Conservation (phyloP, 2,329 filamentous ascomycete species). For the Elsinoe batatas region DNA sequence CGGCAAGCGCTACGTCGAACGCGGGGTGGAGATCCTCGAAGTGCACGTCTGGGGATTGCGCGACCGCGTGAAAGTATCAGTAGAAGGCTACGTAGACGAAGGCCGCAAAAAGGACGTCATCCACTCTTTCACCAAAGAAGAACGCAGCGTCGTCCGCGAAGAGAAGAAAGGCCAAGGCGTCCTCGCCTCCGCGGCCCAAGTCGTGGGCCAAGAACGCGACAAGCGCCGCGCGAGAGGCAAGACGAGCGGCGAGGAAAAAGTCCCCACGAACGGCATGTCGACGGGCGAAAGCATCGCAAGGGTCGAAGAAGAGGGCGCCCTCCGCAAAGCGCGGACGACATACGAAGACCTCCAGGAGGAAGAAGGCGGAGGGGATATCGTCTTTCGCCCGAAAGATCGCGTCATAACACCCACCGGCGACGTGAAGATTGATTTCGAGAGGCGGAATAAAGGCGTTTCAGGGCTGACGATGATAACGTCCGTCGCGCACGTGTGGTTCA, state of each 20-base stretch:
- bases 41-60: slow-evolving; percentile 82
- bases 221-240: slow-evolving; percentile 17
- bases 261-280: background rate
- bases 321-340: slow-evolving; percentile 7
- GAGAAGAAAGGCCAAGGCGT: slow-evolving; percentile 33
- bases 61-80: slow-evolving; percentile 75
- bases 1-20: slow-evolving; percentile 71
- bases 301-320: slow-evolving; percentile 12
- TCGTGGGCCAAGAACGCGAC: slow-evolving; percentile 27
- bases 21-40: slow-evolving; percentile 74
- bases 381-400: slow-evolving; percentile 62
- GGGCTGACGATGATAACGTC: slow-evolving; percentile 80
- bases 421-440: slow-evolving; percentile 81
- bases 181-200: slow-evolving; percentile 36
- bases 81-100: slow-evolving; percentile 81
- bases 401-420: slow-evolving; percentile 71
- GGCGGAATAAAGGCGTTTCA: slow-evolving; percentile 68
- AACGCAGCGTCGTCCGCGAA: slow-evolving; percentile 58
- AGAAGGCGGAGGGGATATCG: slow-evolving; percentile 58
- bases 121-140: slow-evolving; percentile 66
- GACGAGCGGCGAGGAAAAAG: slow-evolving; percentile 16
- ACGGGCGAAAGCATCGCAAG: slow-evolving; percentile 17
- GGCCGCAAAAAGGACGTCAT: slow-evolving; percentile 76
- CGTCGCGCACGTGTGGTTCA: slow-evolving; percentile 95
- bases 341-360: slow-evolving; percentile 20